Evolutionary conservation across 2,329 filamentous ascomycete genomes (phyloP), one percentile per base, ranked within the genome.

Genomic region (Aureobasidium sp.): DNA sequence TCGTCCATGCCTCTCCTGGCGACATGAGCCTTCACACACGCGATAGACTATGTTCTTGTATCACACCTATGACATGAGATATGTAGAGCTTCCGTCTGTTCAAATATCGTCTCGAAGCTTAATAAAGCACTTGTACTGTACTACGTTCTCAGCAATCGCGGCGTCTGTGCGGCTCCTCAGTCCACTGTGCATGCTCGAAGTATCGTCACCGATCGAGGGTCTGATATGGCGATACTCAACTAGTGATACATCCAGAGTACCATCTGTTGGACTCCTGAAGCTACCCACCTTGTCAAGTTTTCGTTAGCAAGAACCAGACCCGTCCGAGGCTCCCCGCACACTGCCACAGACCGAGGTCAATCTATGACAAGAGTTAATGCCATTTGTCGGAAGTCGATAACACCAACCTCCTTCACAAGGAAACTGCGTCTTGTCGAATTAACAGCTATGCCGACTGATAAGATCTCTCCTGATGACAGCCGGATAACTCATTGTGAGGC

Each of bases 401-500:
- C 45, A 31, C 15, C 25, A 17, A 47, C 7, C 5, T 27, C 12
- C 15, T 14, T 14, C 12, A 6, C 5, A 22, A 5, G 15, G 25
- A 20, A 9, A 8, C 20, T 9, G 2, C n/a, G 9, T 44, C 36
- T 34, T 5, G 45, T 15, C 11, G 9, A 8, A 11, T n/a, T 14
- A 20, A 57, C 27, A 36, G 29, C 12, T 22, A 68, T 69, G 67
- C 36, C 64, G 7, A 48, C 69, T 29, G 69, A 70, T 47, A 69
- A 67, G 31, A 64, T 70, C 27, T 56, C 45, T 2, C 65, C 65
- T 5, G 61, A 67, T 20, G 69, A 71, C 34, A 20, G 44, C 15
- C 53, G 69, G 15, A 57, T 69, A 44, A 55, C 62, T 44, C 64
- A 86, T 71, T 81, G 84, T 68, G 85, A 81, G 61, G 82, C 84